Base-by-base conservation (phyloP, 2,329 filamentous ascomycete species). In the Boeremia lycopersici region DNA sequence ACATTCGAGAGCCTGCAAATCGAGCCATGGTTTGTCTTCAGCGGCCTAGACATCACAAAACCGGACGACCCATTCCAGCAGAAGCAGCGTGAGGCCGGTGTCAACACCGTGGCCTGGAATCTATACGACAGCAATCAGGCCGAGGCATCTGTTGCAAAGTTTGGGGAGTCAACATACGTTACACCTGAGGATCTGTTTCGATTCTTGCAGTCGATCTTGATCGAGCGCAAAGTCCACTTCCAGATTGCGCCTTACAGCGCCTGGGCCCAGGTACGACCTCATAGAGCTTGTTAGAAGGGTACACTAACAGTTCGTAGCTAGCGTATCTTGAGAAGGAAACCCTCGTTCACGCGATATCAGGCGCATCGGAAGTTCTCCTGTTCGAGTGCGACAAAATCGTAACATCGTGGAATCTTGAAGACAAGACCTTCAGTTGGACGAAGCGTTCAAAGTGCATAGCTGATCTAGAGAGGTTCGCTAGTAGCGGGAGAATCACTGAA, bases 11-110 rank as follows among this genome's bases (percentile, higher is more conserved):
- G 83, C 40, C 79, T 87, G 66, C 84, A 85, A 17, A 88, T 96
- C 47, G 85, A 81, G n/a, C 90, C 90, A 2, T 79, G 96, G 60
- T 98, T 99, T 74, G 83, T 99, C 46, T 99, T 99, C 76, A 90
- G 93, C 73, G 95, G 95, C 31, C 85, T 96, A 67, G 86, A 91
- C 34, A 84, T 92, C 57, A 86, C 87, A 34, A 89, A 90, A 68
- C 88, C 93, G 67, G 73, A 74, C 36, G 86, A 90, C 41, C 77
- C 79, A 10, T 80, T 82, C 57, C 73, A 73, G 29, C 81, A 87
- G 56, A 80, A 86, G 23, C 81, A 89, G 49, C 83, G 86, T 62
- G 84, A 85, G 40, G 85, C 85, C 25, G 83, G 83, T 43, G 87
- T 88, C 62, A 91, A 91, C 46, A 84, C 90, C 62, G 80, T 88